A percentile compares a stretch with the other conserved stretches of the same genome.
These are phyloP conservation scores for Leishmania lainsoni DNA, from an alignment of 208 protist species.

Conservation along the genomic window DNA sequence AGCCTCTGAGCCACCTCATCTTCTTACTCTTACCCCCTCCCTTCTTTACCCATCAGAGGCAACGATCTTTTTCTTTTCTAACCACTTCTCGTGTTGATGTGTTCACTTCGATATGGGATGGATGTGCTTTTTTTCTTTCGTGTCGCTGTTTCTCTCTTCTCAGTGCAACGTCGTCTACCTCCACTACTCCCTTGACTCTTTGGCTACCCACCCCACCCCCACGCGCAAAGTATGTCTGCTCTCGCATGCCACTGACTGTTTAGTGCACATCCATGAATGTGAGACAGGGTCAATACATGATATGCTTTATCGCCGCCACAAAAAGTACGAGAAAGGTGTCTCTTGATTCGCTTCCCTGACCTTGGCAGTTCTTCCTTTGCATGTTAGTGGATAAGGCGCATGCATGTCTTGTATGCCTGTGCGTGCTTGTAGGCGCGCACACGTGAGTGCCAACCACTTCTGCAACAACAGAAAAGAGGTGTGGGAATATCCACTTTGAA, in stretches of 20 bases:
- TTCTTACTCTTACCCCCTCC: neutral
- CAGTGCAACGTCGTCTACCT: neutral
- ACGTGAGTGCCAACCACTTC: neutral
- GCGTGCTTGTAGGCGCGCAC: neutral
- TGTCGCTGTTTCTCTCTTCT: slow-evolving; percentile 1
- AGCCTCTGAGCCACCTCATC: neutral
- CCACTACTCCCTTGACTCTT: neutral
- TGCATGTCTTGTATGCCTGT: neutral
- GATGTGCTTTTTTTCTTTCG: neutral
- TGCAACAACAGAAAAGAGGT: neutral
- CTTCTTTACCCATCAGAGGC: neutral
- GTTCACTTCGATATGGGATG: neutral
- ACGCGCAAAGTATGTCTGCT: neutral
- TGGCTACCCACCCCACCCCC: neutral
- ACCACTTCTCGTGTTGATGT: neutral
- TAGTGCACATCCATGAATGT: neutral
- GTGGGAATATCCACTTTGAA: neutral
- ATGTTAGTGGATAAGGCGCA: neutral
- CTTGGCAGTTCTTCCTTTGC: neutral
- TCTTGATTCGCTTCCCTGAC: neutral
- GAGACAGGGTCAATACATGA: neutral
- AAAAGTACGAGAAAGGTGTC: neutral
- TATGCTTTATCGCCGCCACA: neutral
- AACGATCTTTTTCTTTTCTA: slow-evolving; percentile 6
- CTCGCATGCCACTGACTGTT: neutral